Base-by-base conservation (phyloP, 768 basidiomycete genomes). In the Pulveroboletus frians region DNA sequence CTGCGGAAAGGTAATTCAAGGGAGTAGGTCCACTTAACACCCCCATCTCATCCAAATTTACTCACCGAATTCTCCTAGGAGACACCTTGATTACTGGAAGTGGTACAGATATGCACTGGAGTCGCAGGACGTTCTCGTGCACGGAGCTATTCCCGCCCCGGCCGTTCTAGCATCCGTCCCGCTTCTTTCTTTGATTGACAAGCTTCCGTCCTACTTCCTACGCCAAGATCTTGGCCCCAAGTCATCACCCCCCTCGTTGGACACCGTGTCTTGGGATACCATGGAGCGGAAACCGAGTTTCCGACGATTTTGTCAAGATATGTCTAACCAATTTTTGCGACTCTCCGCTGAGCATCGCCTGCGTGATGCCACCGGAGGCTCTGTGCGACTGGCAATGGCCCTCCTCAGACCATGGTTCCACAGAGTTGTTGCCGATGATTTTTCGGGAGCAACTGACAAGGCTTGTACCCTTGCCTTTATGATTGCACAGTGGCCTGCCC, bases 41-140 rank as follows among this genome's bases (percentile, higher is more conserved):
- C 15, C 32, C 26, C 30, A 34, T 41, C 15, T 21, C 26, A n/a
- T 21, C 35, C 23, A 17, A 15, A 44, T 27, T 47, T 35, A 43
- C 27, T 26, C 21, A 56, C 13, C n/a, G 26, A 4, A 14, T 38
- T 32, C 15, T 9, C 41, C 1, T 52, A 85, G 84, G 55, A 80
- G 80, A 42, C 77, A 79, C 54, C 63, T 69, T 26, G 77, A 84
- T 53, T 79, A 86, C 62, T 83, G 81, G 81, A 85, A 82, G 65
- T 89, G 86, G 87, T 79, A 83, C 51, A 79, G 79, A 50, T 85
- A 81, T 59, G 83, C 84, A 9, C 71, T 82, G 50, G 87, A 89
- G 60, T 82, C 88, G 9, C 88, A 89, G 61, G 78, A 81, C 50
- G 85, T 87, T 30, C 80, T 89, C 49, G 76, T 88, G 34, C 73